These are phyloP conservation scores for Mycena amicta DNA, from an alignment of 768 basidiomycete species.

Conservation along the genomic window DNA sequence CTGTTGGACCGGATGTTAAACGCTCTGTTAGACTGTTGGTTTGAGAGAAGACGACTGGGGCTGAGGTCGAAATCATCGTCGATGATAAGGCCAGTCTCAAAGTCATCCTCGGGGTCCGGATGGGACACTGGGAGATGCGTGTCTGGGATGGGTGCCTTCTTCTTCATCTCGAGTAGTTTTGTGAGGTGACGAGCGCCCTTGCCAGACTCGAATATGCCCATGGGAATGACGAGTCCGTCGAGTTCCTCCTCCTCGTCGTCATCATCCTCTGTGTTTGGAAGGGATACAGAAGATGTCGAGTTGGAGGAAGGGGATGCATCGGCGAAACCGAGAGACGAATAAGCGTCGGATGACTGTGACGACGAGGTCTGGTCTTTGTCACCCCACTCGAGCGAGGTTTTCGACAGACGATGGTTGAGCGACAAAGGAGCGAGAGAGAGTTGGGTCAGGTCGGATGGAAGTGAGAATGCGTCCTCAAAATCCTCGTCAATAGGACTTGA, in stretches of 20 bases:
- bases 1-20: conserved; percentile 57
- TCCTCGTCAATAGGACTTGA: conserved; percentile 67
- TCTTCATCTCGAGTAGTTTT: conserved; percentile 56
- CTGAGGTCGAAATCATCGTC: conserved; percentile 83
- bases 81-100: conserved; percentile 82
- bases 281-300: conserved; percentile 64
- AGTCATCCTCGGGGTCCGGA: conserved; percentile 80
- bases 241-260: conserved; percentile 76
- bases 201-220: conserved; percentile 73
- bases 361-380: conserved; percentile 83
- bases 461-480: conserved; percentile 79
- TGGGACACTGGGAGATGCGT: conserved; percentile 49
- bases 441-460: conserved; percentile 79
- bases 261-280: conserved; percentile 72
- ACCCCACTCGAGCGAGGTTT: conserved; percentile 83
- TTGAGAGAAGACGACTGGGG: conserved; percentile 68
- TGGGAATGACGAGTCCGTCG: conserved; percentile 80
- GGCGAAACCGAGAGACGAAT: conserved; percentile 77
- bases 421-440: conserved; percentile 81
- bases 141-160: conserved; percentile 48
- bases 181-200: conserved; percentile 55
- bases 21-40: conserved; percentile 46
- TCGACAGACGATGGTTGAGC: conserved; percentile 76
- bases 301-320: conserved; percentile 73
- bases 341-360: conserved; percentile 86